These are phyloP conservation scores for Scedosporium aurantiacum DNA, from an alignment of 2,329 filamentous ascomycete genomes.

Conservation along the genomic window DNA sequence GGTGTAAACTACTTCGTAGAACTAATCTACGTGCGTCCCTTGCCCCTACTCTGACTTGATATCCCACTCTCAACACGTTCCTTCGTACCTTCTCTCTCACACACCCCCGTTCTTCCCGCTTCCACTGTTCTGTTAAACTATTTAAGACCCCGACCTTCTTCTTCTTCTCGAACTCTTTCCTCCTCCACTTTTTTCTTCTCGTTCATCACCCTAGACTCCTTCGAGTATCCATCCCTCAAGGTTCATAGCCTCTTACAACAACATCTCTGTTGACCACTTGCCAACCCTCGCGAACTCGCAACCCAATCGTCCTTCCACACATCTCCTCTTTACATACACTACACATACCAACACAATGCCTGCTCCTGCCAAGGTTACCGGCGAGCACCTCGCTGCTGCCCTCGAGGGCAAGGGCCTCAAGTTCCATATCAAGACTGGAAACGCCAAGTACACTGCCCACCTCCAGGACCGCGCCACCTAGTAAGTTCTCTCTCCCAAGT, in stretches of 20 bases:
- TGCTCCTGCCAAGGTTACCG: conserved; percentile 7
- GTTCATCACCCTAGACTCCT: not conserved
- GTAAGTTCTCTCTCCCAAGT: conserved; percentile 20
- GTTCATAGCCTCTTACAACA: not conserved
- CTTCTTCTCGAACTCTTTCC: not conserved
- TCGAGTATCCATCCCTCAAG: not conserved
- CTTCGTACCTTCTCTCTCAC: not conserved
- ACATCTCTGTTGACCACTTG: not conserved
- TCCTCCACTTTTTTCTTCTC: not conserved
- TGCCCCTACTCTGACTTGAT: not conserved
- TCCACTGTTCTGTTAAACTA: not conserved
- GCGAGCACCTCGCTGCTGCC: conserved; percentile 14
- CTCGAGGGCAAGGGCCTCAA: conserved; percentile 30
- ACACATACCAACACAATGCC: conserved; percentile 10
- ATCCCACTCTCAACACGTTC: not conserved
- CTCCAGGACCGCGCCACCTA: conserved; percentile 32
- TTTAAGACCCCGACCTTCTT: not conserved
- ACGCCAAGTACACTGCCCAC: conserved; percentile 25
- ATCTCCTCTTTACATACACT: not conserved
- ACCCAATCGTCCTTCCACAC: not conserved
- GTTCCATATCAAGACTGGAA: conserved; percentile 35
- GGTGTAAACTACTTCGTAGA: not conserved
- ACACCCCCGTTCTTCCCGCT: not conserved
- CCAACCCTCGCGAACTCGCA: not conserved
- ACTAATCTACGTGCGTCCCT: not conserved